Conservation (phyloP, 106 monocot genomes). For the Phalaenopsis equestris region DNA sequence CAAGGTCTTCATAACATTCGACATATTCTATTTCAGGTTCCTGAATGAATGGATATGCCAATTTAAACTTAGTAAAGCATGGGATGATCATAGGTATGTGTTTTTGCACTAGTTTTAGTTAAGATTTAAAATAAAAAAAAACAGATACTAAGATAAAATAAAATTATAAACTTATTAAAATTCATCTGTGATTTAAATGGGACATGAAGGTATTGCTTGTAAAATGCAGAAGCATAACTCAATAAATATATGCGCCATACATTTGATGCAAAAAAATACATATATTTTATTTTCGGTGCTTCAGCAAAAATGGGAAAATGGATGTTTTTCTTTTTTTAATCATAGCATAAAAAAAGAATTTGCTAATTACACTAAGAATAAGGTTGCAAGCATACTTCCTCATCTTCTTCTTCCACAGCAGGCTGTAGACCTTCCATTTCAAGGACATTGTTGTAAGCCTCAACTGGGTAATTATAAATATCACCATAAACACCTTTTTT, state of each 20-base stretch:
- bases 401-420: slow-evolving; percentile 46
- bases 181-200: not conserved
- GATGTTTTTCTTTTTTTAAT: no score
- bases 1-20: slow-evolving; percentile 64
- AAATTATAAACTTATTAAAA: not conserved
- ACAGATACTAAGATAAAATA: not conserved
- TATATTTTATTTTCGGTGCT: not conserved
- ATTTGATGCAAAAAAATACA: not conserved
- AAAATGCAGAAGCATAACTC: not conserved
- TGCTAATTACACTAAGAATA: not conserved
- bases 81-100: no score
- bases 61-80: no score
- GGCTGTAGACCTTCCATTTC: slow-evolving; percentile 55
- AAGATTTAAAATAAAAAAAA: not conserved
- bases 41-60: slow-evolving; percentile 14
- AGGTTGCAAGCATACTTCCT: slow-evolving; percentile 20
- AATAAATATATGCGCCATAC: not conserved
- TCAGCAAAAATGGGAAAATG: not conserved
- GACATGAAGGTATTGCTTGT: no score
- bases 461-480: slow-evolving; percentile 67
- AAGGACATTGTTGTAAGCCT: slow-evolving; percentile 51
- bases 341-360: no score
- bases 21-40: slow-evolving; percentile 86
- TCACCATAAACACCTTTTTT: slow-evolving; percentile 88
- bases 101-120: not conserved